Evolutionary conservation across 768 basidiomycete species (phyloP), one percentile per base, ranked within the genome.

Genomic region (Pleurotus salmoneostramineus): DNA sequence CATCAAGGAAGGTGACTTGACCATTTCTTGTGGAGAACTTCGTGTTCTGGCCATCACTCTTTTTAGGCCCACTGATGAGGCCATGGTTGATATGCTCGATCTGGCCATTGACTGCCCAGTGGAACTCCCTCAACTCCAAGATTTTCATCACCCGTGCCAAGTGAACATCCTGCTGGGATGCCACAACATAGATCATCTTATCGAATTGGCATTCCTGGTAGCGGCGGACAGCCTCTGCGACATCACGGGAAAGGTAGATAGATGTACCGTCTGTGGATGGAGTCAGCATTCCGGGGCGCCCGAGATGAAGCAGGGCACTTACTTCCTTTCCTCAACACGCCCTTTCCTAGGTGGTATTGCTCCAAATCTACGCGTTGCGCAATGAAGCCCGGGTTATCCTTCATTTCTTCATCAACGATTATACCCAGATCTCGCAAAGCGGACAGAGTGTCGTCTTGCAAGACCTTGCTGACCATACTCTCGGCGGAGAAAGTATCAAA

Each of bases 201-300:
- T 91, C 87, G 60, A 89, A 89, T 36, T 83, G 74, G 73, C 87
- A 87, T 65, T 83, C 79, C 58, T 87, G 79, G 71, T 77, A 85
- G 56, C 89, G 82, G 69, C 89, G 84, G 58, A 81, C 78, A 1
- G 89, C 87, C 4, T 83, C 90, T 50, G 83, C 89, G 48, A 91
- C 84, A 67, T 91, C 89, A 12, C 89, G 84, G 5, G 85, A 85
- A 47, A 89, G 78, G 68, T 89, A 89, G 44, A 76, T 75, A 10
- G 71, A 66, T 2, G 74, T 76, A 11, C 77, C 77, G 56, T 78
- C 77, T 76, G 61, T 31, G 17, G 10, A 34, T 40, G n/a, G 4
- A 1, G 11, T 36, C 35, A 32, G 14, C 42, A 40, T 11, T 27
- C 37, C 48, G 44, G n/a, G 4, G 14, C 31, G 3, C 10, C 21